A percentile compares a stretch with the other conserved stretches of the same genome.
Conservation (phyloP, 805 yeast genomes). For the Candida ficus region DNA sequence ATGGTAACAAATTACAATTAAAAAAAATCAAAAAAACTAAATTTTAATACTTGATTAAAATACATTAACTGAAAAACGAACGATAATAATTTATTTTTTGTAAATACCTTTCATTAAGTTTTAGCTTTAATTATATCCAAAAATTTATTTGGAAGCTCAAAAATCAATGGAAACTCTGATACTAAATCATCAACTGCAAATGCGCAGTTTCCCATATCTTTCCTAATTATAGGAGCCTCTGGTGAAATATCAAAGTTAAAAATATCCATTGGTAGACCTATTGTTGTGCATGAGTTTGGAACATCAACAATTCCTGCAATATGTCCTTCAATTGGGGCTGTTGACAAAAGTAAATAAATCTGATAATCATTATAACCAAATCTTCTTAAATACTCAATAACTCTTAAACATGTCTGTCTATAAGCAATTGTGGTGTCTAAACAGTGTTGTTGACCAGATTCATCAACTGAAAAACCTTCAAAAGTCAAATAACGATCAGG, state of each 20-base stretch:
- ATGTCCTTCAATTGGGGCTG: slow-evolving; percentile 49
- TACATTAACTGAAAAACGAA: too few species aligned
- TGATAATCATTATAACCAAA: slow-evolving; percentile 49
- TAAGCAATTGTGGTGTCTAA: slow-evolving; percentile 47
- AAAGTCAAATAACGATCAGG: slow-evolving; percentile 45
- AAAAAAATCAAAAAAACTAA: too few species aligned
- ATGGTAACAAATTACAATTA: too few species aligned
- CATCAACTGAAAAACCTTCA: slow-evolving; percentile 50
- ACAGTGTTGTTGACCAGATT: slow-evolving; percentile 39
- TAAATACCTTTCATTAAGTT: too few species aligned
- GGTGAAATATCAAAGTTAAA: slow-evolving; percentile 45
- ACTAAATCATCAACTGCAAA: slow-evolving; percentile 20
- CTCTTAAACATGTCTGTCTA: slow-evolving; percentile 44
- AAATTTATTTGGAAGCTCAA: slow-evolving; percentile 14
- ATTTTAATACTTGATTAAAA: too few species aligned
- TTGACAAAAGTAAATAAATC: slow-evolving; percentile 38
- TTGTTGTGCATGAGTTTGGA: slow-evolving; percentile 47
- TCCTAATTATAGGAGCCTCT: slow-evolving; percentile 25
- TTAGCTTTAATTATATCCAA: slow-evolving; percentile 2
- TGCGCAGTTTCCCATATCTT: slow-evolving; percentile 37
- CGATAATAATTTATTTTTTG: too few species aligned
- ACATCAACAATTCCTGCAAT: slow-evolving; percentile 48
- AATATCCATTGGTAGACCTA: slow-evolving; percentile 47
- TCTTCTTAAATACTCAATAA: slow-evolving; percentile 44
- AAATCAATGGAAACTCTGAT: slow-evolving; percentile 10